Evolutionary conservation across 2,329 filamentous ascomycete species (phyloP).

Genomic region (Cladobotryum mycophilum): DNA sequence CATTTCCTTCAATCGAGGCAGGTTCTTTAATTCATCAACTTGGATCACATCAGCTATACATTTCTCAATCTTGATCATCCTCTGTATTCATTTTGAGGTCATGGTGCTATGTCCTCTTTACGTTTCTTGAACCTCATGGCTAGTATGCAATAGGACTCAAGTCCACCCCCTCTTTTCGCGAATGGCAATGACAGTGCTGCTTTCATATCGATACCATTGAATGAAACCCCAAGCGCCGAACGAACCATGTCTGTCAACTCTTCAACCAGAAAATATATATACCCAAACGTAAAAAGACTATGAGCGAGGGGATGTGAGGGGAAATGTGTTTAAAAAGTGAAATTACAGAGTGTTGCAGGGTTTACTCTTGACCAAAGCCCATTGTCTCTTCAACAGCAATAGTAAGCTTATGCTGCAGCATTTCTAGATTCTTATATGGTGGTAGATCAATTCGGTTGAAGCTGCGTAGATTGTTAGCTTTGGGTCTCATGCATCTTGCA

Average conservation of each 20-base stretch:
- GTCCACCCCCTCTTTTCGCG: constrained; percentile 1
- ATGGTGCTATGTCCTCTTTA: too few relatives aligned
- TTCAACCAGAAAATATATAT: constrained; percentile 23
- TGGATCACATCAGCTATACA: too few relatives aligned
- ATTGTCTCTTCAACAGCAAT: constrained; percentile 98
- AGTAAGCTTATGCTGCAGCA: constrained; percentile 80
- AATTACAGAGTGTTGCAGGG: constrained; percentile 3
- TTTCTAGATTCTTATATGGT: constrained; percentile 83
- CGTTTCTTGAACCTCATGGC: too few relatives aligned
- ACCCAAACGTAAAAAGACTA: constrained; percentile 23
- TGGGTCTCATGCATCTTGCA: neutral
- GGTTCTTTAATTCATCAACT: too few relatives aligned
- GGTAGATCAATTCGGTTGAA: constrained; percentile 97
- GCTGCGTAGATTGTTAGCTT: constrained; percentile 40
- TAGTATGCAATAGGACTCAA: neutral
- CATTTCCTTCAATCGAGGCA: too few relatives aligned
- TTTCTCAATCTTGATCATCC: too few relatives aligned
- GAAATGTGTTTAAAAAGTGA: neutral
- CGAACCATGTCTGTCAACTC: constrained; percentile 24
- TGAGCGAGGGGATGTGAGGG: constrained; percentile 8
- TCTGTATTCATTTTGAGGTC: too few relatives aligned
- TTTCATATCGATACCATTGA: constrained; percentile 12
- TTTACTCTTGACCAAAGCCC: constrained; percentile 94
- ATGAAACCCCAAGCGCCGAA: constrained; percentile 26
- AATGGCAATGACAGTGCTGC: constrained; percentile 5